Base-by-base conservation (phyloP, 148 eudicot genomes). In the Rhododendron ovatum region DNA sequence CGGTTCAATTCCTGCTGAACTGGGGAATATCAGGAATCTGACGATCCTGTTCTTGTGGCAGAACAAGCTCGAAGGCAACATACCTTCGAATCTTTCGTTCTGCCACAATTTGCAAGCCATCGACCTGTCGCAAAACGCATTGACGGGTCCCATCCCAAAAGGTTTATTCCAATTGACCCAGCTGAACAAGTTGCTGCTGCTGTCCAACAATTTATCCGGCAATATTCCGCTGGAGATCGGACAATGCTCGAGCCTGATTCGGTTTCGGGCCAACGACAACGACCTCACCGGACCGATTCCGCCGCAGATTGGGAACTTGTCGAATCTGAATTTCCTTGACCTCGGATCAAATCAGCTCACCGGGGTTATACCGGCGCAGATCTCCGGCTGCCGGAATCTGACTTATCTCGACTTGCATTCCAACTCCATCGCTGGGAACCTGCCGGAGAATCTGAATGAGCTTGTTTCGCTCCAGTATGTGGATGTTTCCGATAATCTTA, bases 401-500 rank as follows among this genome's bases (percentile, higher is more conserved):
- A 94, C 97, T 2, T 96, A 95, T 55, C 88, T 96, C 6, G 99
- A 96, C 39, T 89, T 96, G 65, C 99, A 96, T 88, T 91, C 95
- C 1, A 96, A 96, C 84, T 92, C 97, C 9, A 87, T 96, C 18
- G 82, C 91, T 14, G 99, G 99, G 30, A 51, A 30, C 33, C 85
- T 96, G 61, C 97, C 99, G 28, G 91, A 18, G 59, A 92, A 83
- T 85, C 78, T 95, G 82, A 90, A 88, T 78, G 45, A 59, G 26
- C 91, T 96, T 26, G 86, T 67, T 13, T 89, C 92, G 39, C 96
- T 96, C 33, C 97, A 96, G 82, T 94, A 87, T 33, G 81, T 92
- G 0, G 99, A 96, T 86, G 90, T 94, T 10, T 96, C 99, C 0
- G 96, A 94, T 51, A 96, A 96, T 82, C 24, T 77, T 7, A 89